Evolutionary conservation across 768 basidiomycete species (phyloP).

Genomic region (Tubosaeta sp.): DNA sequence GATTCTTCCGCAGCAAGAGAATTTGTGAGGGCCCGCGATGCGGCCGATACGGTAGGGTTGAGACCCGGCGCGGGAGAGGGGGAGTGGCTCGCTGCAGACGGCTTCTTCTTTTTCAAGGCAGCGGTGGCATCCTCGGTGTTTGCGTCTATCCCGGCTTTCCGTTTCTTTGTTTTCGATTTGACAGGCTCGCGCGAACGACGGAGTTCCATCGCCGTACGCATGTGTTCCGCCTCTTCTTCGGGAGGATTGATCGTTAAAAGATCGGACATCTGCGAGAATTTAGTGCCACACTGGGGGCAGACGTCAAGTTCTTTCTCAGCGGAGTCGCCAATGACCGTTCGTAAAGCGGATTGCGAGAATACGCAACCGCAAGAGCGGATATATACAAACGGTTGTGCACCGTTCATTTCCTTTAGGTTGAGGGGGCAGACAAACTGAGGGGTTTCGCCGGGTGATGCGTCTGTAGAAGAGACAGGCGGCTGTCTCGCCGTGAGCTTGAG

Average conservation of each 20-base stretch:
- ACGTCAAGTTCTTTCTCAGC: conserved; percentile 41
- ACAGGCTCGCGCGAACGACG: conserved; percentile 52
- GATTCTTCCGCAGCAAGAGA: conserved; percentile 78
- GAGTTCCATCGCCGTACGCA: conserved; percentile 54
- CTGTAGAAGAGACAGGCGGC: conserved; percentile 32
- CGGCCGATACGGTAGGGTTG: conserved; percentile 50
- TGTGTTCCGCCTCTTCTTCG: conserved; percentile 56
- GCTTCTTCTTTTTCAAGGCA: conserved; percentile 43
- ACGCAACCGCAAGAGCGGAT: conserved; percentile 85
- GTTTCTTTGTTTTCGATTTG: conserved; percentile 54
- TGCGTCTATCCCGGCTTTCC: conserved; percentile 46
- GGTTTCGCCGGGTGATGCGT: conserved; percentile 39
- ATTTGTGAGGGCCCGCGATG: conserved; percentile 62
- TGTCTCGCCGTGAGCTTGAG: conserved; percentile 79
- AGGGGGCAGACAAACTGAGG: conserved; percentile 88
- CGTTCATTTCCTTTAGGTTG: conserved; percentile 93
- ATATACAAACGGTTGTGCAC: conserved; percentile 83
- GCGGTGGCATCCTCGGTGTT: conserved; percentile 26
- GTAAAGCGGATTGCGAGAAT: conserved; percentile 81
- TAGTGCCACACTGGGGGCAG: conserved; percentile 75
- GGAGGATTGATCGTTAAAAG: conserved; percentile 66
- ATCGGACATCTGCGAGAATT: conserved; percentile 56
- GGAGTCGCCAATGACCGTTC: conserved; percentile 37
- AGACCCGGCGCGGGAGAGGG: conserved; percentile 27
- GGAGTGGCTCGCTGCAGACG: conserved; percentile 6